A percentile compares a stretch with the other conserved stretches of the same genome.
phyloP scores from a whole-genome alignment of 1,284 basidiomycete species.

The Rhodofomes roseus region DNA sequence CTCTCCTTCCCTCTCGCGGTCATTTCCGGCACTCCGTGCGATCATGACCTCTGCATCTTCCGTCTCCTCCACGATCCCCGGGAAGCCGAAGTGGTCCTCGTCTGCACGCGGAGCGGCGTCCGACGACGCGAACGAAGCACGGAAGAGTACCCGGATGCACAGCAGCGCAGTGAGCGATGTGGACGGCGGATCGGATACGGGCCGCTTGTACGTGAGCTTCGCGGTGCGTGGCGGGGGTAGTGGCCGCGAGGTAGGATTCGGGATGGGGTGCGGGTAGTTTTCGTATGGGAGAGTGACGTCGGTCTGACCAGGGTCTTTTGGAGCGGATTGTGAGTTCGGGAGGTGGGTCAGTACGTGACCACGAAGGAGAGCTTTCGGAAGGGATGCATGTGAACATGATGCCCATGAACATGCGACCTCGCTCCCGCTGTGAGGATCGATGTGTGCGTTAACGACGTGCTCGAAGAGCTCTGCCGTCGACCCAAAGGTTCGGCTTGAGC shows the following conservation, averaged over 20 bases:
- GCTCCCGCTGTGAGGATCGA: constrained; percentile 39
- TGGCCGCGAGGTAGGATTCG: constrained; percentile 57
- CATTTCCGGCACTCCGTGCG: constrained; percentile 30
- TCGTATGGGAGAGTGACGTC: constrained; percentile 62
- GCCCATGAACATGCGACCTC: constrained; percentile 63
- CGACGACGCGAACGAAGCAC: constrained; percentile 64
- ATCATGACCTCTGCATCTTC: constrained; percentile 48
- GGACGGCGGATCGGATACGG: constrained; percentile 62
- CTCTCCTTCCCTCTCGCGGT: constrained; percentile 61
- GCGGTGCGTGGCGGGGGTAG: constrained; percentile 61
- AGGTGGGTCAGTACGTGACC: constrained; percentile 74
- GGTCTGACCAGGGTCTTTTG: constrained; percentile 61
- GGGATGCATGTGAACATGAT: constrained; percentile 46
- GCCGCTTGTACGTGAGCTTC: constrained; percentile 50
- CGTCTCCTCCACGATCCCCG: constrained; percentile 64
- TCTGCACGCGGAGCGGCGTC: constrained; percentile 72
- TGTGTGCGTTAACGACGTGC: constrained; percentile 55
- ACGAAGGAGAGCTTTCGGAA: constrained; percentile 49
- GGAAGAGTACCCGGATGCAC: constrained; percentile 71
- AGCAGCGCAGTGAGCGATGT: constrained; percentile 72
- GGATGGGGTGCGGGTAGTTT: constrained; percentile 49
- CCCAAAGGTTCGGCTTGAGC: constrained; percentile 42
- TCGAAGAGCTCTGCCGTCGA: constrained; percentile 61
- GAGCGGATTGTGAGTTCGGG: constrained; percentile 46
- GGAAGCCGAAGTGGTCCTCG: constrained; percentile 80